phyloP scores from a whole-genome alignment of 2,329 filamentous ascomycete species.

The Colletotrichum sp. region DNA sequence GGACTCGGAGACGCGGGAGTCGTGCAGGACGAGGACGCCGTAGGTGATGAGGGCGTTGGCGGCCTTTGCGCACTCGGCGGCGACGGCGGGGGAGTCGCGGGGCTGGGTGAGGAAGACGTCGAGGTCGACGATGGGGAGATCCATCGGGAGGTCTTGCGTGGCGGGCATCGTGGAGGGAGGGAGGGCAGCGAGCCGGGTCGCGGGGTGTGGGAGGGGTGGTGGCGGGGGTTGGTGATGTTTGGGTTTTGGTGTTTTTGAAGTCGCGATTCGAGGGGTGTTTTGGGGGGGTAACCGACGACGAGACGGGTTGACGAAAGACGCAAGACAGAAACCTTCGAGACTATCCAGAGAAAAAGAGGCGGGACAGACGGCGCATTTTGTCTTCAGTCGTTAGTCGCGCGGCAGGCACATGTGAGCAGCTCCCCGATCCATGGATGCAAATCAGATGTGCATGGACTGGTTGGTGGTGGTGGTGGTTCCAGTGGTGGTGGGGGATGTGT shows the following conservation, averaged over 20 bases:
- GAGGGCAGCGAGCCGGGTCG: background rate
- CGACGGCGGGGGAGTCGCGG: slow-evolving; percentile 46
- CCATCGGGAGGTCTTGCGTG: slow-evolving; percentile 48
- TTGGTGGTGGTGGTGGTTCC: background rate
- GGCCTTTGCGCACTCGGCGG: slow-evolving; percentile 57
- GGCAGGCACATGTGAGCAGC: slow-evolving; percentile 6
- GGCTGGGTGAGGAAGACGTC: slow-evolving; percentile 57
- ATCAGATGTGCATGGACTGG: slow-evolving; percentile 2
- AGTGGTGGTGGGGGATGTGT: slow-evolving; percentile 36
- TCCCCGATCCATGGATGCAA: background rate
- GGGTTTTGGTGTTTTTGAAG: background rate
- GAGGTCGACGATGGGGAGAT: slow-evolving; percentile 64
- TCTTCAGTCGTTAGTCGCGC: background rate
- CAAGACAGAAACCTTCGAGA: background rate
- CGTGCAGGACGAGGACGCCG: slow-evolving; percentile 64
- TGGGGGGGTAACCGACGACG: background rate
- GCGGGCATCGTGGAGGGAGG: slow-evolving; percentile 23
- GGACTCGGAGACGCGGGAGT: slow-evolving; percentile 59
- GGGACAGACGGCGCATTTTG: background rate
- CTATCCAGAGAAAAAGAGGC: background rate
- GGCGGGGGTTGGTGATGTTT: background rate
- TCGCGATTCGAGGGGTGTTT: background rate
- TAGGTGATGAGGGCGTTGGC: slow-evolving; percentile 64
- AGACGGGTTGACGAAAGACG: background rate
- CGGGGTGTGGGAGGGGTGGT: background rate